These are phyloP conservation scores for Aureobasidium mangrovei DNA, from an alignment of 2,329 filamentous ascomycete species.

Conservation along the genomic window DNA sequence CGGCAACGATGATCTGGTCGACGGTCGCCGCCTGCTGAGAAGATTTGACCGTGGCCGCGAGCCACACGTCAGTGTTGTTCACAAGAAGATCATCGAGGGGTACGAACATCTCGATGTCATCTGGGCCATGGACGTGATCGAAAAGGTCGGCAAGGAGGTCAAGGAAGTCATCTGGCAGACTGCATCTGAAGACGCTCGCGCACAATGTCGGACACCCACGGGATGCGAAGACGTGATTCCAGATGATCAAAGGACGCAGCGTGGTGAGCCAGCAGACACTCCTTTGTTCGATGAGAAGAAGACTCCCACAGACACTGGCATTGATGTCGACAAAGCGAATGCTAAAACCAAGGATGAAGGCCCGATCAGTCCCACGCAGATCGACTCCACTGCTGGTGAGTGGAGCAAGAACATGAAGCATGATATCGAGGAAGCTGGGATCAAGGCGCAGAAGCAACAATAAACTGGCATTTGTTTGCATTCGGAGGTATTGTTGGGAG, in stretches of 20 bases:
- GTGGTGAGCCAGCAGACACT: not conserved
- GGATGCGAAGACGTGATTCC: constrained; percentile 47
- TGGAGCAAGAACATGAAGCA: constrained; percentile 13
- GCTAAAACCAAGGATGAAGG: not conserved
- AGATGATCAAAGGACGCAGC: not conserved
- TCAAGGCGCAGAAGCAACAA: not conserved
- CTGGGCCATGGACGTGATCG: constrained; percentile 83
- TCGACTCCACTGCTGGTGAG: constrained; percentile 16
- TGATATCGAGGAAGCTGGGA: not conserved
- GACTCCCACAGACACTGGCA: not conserved
- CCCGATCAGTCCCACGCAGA: constrained; percentile 15
- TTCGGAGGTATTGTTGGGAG: no score
- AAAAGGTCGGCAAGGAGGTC: constrained; percentile 74
- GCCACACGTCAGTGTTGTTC: constrained; percentile 70
- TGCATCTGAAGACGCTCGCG: constrained; percentile 45
- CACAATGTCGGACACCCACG: constrained; percentile 53
- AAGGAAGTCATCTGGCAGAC: constrained; percentile 80
- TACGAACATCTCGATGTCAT: constrained; percentile 94
- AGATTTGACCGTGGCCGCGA: constrained; percentile 70
- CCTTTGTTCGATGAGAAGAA: not conserved
- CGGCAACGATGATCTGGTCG: constrained; percentile 74
- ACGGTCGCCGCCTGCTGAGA: constrained; percentile 64
- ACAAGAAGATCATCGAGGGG: constrained; percentile 71
- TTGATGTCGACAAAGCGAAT: not conserved
- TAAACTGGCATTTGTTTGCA: no score